Base-by-base conservation (phyloP, 331 rosid species). In the Malus hybrid region DNA sequence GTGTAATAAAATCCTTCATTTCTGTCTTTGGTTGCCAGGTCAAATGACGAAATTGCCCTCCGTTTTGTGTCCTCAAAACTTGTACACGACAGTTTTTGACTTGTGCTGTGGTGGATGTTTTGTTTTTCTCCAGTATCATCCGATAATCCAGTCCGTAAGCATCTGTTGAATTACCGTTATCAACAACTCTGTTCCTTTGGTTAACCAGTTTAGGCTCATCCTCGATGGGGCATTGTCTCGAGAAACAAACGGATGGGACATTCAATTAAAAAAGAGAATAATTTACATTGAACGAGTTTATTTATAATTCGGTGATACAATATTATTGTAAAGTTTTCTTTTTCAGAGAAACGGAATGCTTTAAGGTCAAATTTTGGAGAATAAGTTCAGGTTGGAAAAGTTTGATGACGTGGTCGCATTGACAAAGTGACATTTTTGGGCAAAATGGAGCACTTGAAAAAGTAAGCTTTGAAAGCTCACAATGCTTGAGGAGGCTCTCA, bases 31-130 rank as follows among this genome's bases (percentile, higher is more conserved):
- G 83, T 29, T 16, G 48, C 46, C 62, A 1, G 2, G 3, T 19
- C 0, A 72, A 78, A 74, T 52, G 71, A 75, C 85, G 28, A 69
- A 60, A 68, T 11, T 76, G 20, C 58, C 80, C 77, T 69, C 44
- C 1, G 3, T 32, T 2, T 29, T 63, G 39, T 12, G 18, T 36
- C 30, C 1, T 3, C 8, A 4, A 14, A 30, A 19, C 52, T 34
- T 8, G 60, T 36, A 57, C 48, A 0, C 46, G 46, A 39, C 46
- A 60, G 32, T 58, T 14, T 61, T 32, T 30, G 1, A 30, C 24
- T 18, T 63, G 22, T 18, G 46, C 46, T 32, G 22, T 0, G 0
- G n/a, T 3, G 46, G 8, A 48, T 39, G 68, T 57, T 8, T 33
- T 78, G 28, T 36, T 64, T 42, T 52, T 52, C 57, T 52, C 39